Percentiles rank a stretch among this genome's conserved stretches.
Evolutionary conservation across 2,329 filamentous ascomycete species (phyloP).

Genomic region (Penicillium sp.): DNA sequence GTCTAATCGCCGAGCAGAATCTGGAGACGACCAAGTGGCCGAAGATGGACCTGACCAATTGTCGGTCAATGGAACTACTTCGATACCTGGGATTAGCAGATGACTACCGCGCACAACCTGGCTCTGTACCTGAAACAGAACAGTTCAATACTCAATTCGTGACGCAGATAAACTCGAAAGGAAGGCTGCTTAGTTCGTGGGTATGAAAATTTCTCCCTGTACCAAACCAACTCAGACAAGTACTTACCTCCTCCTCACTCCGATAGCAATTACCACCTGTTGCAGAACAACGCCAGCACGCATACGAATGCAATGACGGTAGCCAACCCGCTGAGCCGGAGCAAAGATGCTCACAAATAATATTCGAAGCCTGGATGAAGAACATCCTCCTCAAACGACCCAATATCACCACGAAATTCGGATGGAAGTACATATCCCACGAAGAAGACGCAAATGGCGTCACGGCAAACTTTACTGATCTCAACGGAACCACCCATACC

Average conservation of each 20-base stretch:
- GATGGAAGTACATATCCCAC: constrained; percentile 28
- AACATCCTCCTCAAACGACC: neutral
- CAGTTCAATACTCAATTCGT: constrained; percentile 2
- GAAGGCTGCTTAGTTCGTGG: neutral
- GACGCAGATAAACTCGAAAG: neutral
- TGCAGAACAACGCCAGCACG: neutral
- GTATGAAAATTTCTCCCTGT: neutral
- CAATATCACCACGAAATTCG: constrained; percentile 33
- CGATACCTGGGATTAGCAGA: constrained; percentile 33
- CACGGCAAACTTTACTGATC: constrained; percentile 19
- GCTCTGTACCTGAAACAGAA: constrained; percentile 8
- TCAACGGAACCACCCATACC: constrained; percentile 16
- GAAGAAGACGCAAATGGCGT: constrained; percentile 22
- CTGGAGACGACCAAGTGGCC: constrained; percentile 39
- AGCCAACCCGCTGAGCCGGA: neutral
- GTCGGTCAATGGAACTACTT: constrained; percentile 42
- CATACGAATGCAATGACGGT: neutral
- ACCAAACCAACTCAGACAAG: neutral
- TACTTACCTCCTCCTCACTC: neutral
- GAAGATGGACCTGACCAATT: constrained; percentile 46
- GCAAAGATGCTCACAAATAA: neutral
- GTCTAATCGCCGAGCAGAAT: constrained; percentile 50
- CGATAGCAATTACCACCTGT: neutral
- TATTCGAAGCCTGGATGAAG: neutral
- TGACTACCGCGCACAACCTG: constrained; percentile 21